Percentiles rank a stretch among this genome's conserved stretches.
These are phyloP conservation scores for Carpinus fangiana DNA, from an alignment of 306 rosid genomes.

Conservation along the genomic window DNA sequence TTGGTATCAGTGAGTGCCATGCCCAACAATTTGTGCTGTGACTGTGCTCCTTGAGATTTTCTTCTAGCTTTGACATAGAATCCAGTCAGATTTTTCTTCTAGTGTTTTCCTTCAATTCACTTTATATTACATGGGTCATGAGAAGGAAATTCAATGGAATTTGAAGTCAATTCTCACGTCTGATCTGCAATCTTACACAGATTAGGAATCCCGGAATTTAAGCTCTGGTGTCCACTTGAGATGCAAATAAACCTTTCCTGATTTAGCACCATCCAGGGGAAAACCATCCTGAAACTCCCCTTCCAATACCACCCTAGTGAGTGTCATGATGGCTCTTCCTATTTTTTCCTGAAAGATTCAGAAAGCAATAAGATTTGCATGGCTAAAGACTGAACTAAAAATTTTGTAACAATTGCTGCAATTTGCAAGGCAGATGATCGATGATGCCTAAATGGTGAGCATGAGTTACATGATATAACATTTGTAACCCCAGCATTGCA, in stretches of 20 bases:
- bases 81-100: background rate
- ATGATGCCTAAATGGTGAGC: background rate
- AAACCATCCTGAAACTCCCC: constrained; percentile 64
- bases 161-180: background rate
- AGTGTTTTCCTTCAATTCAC: background rate
- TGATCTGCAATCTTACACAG: background rate
- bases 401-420: too few species aligned
- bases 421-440: too few species aligned
- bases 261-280: constrained; percentile 60
- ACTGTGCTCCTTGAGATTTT: background rate
- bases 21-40: background rate
- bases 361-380: background rate
- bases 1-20: background rate
- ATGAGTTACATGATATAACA: background rate
- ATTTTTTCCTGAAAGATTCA: constrained; percentile 61
- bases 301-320: constrained; percentile 69
- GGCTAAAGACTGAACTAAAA: background rate
- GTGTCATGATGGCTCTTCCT: constrained; percentile 75
- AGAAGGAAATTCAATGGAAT: background rate
- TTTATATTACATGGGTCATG: background rate
- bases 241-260: constrained; percentile 60
- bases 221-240: constrained; percentile 75
- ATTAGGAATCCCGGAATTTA: constrained; percentile 45
- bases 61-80: background rate
- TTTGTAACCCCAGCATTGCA: background rate